Evolutionary conservation across 495 filamentous ascomycete genomes (phyloP).

Genomic region (Hyaloscypha hepaticicola): DNA sequence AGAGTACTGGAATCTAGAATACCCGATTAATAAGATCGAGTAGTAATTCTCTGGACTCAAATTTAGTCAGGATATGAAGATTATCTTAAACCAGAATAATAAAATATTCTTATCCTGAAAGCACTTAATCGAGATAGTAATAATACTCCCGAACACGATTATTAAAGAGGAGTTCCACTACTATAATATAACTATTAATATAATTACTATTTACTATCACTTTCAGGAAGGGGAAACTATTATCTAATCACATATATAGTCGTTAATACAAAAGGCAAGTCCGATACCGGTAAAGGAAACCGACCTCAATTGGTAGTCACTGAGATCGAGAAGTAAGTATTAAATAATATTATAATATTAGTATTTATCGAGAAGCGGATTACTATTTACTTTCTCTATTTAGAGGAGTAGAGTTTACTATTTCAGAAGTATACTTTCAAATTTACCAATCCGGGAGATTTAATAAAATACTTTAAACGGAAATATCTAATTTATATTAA

Average conservation of each 20-base stretch:
- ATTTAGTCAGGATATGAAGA: constrained; percentile 30
- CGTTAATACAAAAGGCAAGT: constrained; percentile 28
- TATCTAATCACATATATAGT: too few species aligned
- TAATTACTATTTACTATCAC: too few species aligned
- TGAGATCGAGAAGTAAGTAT: constrained; percentile 32
- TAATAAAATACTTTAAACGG: constrained; percentile 45
- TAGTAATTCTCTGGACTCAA: constrained; percentile 31
- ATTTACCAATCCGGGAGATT: constrained; percentile 36
- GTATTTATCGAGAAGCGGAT: too few species aligned
- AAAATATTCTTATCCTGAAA: constrained; percentile 31
- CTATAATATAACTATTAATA: constrained; percentile 36
- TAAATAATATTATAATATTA: too few species aligned
- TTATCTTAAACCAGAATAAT: constrained; percentile 17
- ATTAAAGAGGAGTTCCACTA: constrained; percentile 37
- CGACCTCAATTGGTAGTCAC: constrained; percentile 23
- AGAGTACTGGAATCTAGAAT: constrained; percentile 32
- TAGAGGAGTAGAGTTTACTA: constrained; percentile 36
- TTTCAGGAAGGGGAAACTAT: too few species aligned
- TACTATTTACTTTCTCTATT: too few species aligned
- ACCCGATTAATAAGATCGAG: constrained; percentile 37
- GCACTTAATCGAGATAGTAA: constrained; percentile 36
- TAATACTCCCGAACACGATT: constrained; percentile 34
- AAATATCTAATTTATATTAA: too few species aligned
- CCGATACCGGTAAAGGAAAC: constrained; percentile 21
- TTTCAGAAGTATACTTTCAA: constrained; percentile 32